A percentile compares a stretch with the other conserved stretches of the same genome.
Evolutionary conservation across 2,329 filamentous ascomycete genomes (phyloP).

Genomic region (Colletotrichum navitas): DNA sequence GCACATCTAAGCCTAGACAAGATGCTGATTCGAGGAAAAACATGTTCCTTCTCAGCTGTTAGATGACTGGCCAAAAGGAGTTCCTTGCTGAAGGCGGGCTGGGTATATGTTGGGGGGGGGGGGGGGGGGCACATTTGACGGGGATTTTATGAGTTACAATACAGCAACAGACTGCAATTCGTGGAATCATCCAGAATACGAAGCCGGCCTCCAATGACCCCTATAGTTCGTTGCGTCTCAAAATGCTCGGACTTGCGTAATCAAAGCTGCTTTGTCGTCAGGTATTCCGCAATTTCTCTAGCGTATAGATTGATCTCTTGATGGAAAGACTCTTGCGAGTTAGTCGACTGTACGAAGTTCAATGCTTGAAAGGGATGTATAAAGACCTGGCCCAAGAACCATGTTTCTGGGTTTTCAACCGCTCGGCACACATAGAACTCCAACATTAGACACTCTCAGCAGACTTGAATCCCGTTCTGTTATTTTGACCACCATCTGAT

Average conservation of each 20-base stretch:
- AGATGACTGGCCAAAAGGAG: neutral
- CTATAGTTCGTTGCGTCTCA: neutral
- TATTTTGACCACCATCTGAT: neutral
- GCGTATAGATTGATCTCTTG: neutral
- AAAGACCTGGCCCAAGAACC: constrained; percentile 3
- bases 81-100: neutral
- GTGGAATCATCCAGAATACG: constrained; percentile 16
- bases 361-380: constrained; percentile 14
- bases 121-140: neutral
- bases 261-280: neutral
- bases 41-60: neutral
- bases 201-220: constrained; percentile 9
- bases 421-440: neutral
- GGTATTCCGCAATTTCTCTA: neutral
- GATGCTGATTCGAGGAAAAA: constrained; percentile 40
- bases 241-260: neutral
- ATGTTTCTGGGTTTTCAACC: constrained; percentile 4
- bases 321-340: neutral
- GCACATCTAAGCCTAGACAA: constrained; percentile 3
- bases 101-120: neutral
- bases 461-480: neutral
- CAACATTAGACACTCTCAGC: constrained; percentile 7
- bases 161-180: constrained; percentile 14
- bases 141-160: neutral
- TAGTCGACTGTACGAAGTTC: neutral